phyloP scores from a whole-genome alignment of 352 stramenopile genomes.

The Pythium sp. region DNA sequence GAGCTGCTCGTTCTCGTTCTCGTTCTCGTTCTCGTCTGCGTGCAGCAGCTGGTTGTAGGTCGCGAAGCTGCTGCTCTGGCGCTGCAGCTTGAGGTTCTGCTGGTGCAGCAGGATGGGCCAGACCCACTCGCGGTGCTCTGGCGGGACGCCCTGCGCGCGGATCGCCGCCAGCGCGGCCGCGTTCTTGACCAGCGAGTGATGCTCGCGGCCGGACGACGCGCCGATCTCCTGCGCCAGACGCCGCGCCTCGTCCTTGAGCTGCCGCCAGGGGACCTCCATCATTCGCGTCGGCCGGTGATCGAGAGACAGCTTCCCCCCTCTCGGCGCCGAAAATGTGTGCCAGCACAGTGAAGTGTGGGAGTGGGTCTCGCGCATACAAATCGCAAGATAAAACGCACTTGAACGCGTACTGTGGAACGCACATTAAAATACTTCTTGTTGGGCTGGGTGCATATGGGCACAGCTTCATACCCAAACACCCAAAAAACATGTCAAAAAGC shows the following conservation, averaged over 20 bases:
- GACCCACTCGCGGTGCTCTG: conserved; percentile 73
- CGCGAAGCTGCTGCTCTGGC: conserved; percentile 37
- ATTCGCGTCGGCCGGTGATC: conserved; percentile 17
- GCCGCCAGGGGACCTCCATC: conserved; percentile 56
- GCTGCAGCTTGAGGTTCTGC: conserved; percentile 61
- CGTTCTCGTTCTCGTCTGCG: conserved; percentile 20
- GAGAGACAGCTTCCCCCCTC: conserved; percentile 11
- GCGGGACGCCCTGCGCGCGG: conserved; percentile 52
- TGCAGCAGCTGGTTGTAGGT: conserved; percentile 59
- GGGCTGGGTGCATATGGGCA: too few species aligned
- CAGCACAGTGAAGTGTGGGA: neutral
- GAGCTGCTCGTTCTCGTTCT: conserved; percentile 16
- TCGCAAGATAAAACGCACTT: neutral
- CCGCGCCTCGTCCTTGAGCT: conserved; percentile 58
- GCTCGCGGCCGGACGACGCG: conserved; percentile 47
- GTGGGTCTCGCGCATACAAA: neutral
- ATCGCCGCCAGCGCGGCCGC: conserved; percentile 46
- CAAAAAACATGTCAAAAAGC: too few species aligned
- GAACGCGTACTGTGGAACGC: too few species aligned
- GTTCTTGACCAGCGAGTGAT: conserved; percentile 59
- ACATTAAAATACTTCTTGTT: too few species aligned
- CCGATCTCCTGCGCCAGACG: conserved; percentile 56
- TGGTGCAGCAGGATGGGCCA: conserved; percentile 74
- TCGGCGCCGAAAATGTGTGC: neutral
- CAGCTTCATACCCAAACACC: too few species aligned